Percentiles rank a stretch among this genome's conserved stretches.
phyloP scores from a whole-genome alignment of 208 protist species.

The Trypanosoma grayi region DNA sequence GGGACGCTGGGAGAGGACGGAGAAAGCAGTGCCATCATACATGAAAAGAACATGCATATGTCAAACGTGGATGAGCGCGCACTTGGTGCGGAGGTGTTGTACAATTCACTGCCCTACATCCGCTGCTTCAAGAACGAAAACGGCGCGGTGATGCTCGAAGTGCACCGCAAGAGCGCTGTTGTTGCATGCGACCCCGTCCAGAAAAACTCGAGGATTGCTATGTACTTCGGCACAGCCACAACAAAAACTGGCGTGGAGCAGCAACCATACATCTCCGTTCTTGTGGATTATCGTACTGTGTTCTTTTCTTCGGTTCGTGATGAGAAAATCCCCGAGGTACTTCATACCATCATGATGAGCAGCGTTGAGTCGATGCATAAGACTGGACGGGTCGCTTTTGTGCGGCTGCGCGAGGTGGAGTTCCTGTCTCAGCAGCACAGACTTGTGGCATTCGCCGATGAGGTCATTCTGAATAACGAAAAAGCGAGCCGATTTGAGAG shows the following conservation, averaged over 20 bases:
- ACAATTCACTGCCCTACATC: constrained; percentile 16
- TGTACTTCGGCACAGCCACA: constrained; percentile 16
- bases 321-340: background rate
- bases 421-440: constrained; percentile 12
- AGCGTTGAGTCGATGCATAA: constrained; percentile 2
- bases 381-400: background rate
- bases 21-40: too few relatives aligned
- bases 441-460: constrained; percentile 12
- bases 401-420: constrained; percentile 10
- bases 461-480: constrained; percentile 1
- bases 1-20: background rate
- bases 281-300: constrained; percentile 17
- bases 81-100: constrained; percentile 11
- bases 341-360: constrained; percentile 17
- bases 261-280: constrained; percentile 17
- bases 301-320: constrained; percentile 3
- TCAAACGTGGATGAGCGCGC: constrained; percentile 5
- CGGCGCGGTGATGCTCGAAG: constrained; percentile 13
- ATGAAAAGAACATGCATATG: background rate
- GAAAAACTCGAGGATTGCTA: constrained; percentile 2
- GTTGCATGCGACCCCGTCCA: constrained; percentile 3
- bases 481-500: background rate
- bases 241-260: background rate
- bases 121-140: constrained; percentile 1
- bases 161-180: constrained; percentile 10